Conservation (phyloP, 129 eudicot species). For the Solidago caesia region DNA sequence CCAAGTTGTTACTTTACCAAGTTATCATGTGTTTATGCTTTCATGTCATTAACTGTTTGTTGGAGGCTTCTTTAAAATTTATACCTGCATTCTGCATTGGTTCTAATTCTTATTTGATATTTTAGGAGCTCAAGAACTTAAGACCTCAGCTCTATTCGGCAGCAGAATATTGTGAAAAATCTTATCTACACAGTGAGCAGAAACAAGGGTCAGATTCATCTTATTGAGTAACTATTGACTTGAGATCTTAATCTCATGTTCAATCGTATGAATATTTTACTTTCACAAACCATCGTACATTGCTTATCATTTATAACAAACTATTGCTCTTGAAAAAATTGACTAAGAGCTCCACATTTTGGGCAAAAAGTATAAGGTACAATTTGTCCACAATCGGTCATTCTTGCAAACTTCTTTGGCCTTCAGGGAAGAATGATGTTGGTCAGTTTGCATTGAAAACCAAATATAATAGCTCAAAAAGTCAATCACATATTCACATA, state of each 20-base stretch:
- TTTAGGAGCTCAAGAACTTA: slow-evolving; percentile 88
- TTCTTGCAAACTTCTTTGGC: slow-evolving; percentile 19
- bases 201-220: slow-evolving; percentile 73
- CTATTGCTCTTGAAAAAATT: background rate
- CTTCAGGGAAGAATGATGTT: background rate
- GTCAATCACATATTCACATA: background rate
- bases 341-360: slow-evolving; percentile 7
- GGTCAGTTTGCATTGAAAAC: slow-evolving; percentile 3
- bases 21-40: slow-evolving; percentile 21
- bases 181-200: slow-evolving; percentile 89
- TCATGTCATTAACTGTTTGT: background rate
- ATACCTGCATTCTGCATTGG: background rate
- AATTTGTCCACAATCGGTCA: slow-evolving; percentile 15
- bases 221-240: slow-evolving; percentile 10
- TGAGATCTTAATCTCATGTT: slow-evolving; percentile 13
- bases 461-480: background rate
- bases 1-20: slow-evolving; percentile 20
- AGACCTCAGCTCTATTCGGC: slow-evolving; percentile 98
- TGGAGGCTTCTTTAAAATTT: slow-evolving; percentile 12
- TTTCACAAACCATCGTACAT: background rate
- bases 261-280: slow-evolving; percentile 1
- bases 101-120: slow-evolving; percentile 20
- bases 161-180: slow-evolving; percentile 95
- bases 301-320: background rate
- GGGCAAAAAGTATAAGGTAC: slow-evolving; percentile 10